Conservation (phyloP, 257 asterid species). For the Solanum virginianum region DNA sequence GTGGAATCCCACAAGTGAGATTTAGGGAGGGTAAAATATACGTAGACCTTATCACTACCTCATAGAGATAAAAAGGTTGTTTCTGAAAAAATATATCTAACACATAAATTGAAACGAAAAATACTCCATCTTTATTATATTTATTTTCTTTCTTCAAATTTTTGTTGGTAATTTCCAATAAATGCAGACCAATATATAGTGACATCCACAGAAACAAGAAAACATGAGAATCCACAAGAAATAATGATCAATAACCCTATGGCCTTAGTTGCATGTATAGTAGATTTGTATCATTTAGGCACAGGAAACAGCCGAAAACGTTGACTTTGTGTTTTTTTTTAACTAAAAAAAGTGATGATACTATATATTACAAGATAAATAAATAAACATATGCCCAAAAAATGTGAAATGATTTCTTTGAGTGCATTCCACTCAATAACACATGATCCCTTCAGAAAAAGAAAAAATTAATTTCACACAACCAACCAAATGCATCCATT, state of each 20-base stretch:
- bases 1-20: too few relatives aligned
- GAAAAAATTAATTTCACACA: neutral
- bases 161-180: neutral
- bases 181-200: conserved; percentile 15
- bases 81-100: too few relatives aligned
- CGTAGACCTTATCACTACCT: too few relatives aligned
- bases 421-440: conserved; percentile 69
- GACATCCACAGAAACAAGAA: neutral
- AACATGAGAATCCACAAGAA: neutral
- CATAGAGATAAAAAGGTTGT: too few relatives aligned
- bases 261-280: conserved; percentile 28
- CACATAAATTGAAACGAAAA: neutral
- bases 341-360: neutral
- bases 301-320: conserved; percentile 35
- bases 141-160: conserved; percentile 14
- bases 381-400: neutral
- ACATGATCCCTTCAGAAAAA: neutral
- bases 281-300: neutral
- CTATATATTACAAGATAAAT: neutral
- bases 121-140: neutral
- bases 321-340: conserved; percentile 23
- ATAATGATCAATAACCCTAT: conserved; percentile 6
- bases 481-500: neutral
- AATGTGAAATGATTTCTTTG: conserved; percentile 49
- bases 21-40: too few relatives aligned